phyloP scores from a whole-genome alignment of 1,284 basidiomycete species.

The Binderoboletus segoi region DNA sequence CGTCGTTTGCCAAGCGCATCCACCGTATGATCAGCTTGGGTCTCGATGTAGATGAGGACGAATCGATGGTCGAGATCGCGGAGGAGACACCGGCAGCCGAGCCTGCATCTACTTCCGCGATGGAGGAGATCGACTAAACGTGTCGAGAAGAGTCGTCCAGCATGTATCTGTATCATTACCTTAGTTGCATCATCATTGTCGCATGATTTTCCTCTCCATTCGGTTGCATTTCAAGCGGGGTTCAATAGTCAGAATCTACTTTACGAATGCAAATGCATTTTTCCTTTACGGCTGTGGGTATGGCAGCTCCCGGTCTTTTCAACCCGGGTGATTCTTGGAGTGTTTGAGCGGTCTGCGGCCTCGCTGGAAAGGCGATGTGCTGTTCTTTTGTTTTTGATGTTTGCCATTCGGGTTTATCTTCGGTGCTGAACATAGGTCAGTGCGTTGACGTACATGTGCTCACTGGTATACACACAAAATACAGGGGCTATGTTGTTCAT shows the following conservation, averaged over 20 bases:
- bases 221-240: constrained; percentile 8
- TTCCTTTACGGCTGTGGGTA: no score
- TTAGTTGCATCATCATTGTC: constrained; percentile 31
- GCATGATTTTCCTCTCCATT: constrained; percentile 1
- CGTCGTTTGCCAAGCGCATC: constrained; percentile 94
- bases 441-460: no score
- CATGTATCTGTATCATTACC: constrained; percentile 32
- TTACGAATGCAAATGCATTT: constrained; percentile 1
- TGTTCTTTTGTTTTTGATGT: no score
- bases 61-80: constrained; percentile 35
- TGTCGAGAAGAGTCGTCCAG: constrained; percentile 8
- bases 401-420: no score
- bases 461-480: no score
- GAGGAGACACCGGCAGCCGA: constrained; percentile 50
- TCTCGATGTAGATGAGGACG: constrained; percentile 81
- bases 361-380: no score
- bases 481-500: no score
- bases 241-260: constrained; percentile 1
- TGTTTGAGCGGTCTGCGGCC: no score
- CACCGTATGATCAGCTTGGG: constrained; percentile 94
- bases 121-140: constrained; percentile 84
- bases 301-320: neutral
- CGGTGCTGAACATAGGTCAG: no score
- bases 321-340: no score
- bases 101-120: constrained; percentile 68